Evolutionary conservation across 164 flowering plant genomes (phyloP).

Genomic region (Stephania cephalantha): DNA sequence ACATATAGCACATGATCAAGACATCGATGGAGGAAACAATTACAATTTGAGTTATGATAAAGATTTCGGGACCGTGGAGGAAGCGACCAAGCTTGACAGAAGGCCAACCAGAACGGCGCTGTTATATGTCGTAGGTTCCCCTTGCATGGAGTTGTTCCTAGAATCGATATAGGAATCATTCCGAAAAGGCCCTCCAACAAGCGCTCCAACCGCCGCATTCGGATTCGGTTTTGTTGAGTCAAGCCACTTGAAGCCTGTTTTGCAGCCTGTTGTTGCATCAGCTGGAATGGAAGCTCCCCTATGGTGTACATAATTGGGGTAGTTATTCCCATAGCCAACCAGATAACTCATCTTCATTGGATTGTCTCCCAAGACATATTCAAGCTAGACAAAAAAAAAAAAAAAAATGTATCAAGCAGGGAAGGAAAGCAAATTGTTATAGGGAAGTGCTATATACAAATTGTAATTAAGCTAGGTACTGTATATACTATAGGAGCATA

Average conservation of each 20-base stretch:
- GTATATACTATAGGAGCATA: not conserved
- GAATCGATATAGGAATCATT: conserved; percentile 65
- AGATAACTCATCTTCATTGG: conserved; percentile 78
- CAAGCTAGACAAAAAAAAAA: conserved; percentile 42
- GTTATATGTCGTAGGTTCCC: conserved; percentile 85
- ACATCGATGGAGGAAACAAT: not conserved
- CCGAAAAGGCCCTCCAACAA: conserved; percentile 85
- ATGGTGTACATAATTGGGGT: conserved; percentile 76
- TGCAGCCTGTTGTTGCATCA: conserved; percentile 53
- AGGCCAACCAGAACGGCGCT: conserved; percentile 73
- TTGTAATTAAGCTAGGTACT: too few species aligned
- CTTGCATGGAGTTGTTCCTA: conserved; percentile 78
- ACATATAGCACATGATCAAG: not conserved
- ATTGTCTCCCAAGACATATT: conserved; percentile 84
- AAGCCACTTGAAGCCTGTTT: conserved; percentile 60
- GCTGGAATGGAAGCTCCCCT: conserved; percentile 95
- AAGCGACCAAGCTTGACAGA: conserved; percentile 73
- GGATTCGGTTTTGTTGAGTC: conserved; percentile 61
- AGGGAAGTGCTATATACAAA: not conserved
- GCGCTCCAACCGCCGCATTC: conserved; percentile 70
- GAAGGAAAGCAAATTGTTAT: not conserved
- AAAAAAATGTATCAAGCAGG: not conserved
- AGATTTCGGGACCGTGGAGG: conserved; percentile 65
- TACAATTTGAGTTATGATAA: conserved; percentile 30
- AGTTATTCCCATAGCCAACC: conserved; percentile 81